phyloP scores from a whole-genome alignment of 345 rosid species.

The Populus deltoides region DNA sequence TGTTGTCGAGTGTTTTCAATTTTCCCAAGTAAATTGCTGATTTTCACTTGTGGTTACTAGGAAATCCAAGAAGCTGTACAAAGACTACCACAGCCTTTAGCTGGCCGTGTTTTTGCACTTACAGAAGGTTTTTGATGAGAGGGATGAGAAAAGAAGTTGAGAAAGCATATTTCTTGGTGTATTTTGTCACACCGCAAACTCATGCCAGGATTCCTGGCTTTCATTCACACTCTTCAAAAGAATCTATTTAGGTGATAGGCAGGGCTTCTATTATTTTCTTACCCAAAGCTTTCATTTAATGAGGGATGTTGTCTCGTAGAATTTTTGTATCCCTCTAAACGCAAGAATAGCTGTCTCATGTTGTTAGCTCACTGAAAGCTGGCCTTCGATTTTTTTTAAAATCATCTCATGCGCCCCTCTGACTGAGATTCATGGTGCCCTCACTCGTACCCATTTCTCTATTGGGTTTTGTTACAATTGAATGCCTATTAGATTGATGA shows the following conservation, averaged over 20 bases:
- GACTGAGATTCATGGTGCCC: no score
- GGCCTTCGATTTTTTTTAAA: no score
- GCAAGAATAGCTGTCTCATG: no score
- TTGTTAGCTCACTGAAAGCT: no score
- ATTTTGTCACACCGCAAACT: no score
- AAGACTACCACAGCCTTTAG: slow-evolving; percentile 55
- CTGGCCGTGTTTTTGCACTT: slow-evolving; percentile 72
- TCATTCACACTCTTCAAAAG: no score
- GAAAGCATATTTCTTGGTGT: not conserved
- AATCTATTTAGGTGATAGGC: not conserved
- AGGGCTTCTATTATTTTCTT: not conserved
- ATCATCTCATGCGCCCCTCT: no score
- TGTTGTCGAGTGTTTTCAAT: not conserved
- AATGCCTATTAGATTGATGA: no score
- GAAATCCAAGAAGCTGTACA: slow-evolving; percentile 70
- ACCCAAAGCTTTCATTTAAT: not conserved
- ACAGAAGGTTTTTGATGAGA: slow-evolving; percentile 63
- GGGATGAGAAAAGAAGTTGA: slow-evolving; percentile 7
- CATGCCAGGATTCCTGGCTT: no score
- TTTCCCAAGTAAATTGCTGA: slow-evolving; percentile 5
- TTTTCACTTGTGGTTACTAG: slow-evolving; percentile 35
- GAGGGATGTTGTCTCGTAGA: not conserved
- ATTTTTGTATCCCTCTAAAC: not conserved
- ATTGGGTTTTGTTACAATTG: not conserved
- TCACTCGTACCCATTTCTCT: not conserved